A percentile compares a stretch with the other conserved stretches of the same genome.
phyloP scores from a whole-genome alignment of 371 early-diverging fungal genomes.

The Dichotomocladium elegans region DNA sequence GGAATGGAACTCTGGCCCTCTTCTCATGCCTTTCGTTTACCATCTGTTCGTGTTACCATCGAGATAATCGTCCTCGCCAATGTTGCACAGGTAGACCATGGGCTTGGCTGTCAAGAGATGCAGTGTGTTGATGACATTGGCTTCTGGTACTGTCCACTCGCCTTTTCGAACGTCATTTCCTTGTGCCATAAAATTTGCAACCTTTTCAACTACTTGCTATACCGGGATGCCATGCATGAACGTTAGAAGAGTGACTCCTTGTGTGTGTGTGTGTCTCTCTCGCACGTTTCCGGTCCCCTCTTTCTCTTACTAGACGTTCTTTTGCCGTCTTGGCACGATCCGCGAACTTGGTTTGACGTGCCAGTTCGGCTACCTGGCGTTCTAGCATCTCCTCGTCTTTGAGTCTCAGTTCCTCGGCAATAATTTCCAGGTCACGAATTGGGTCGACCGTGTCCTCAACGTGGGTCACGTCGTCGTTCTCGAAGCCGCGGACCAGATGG shows the following conservation, averaged over 20 bases:
- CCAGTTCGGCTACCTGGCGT: constrained; percentile 43
- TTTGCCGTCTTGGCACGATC: constrained; percentile 73
- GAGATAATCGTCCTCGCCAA: constrained; percentile 70
- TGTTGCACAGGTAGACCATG: constrained; percentile 91
- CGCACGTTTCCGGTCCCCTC: no score
- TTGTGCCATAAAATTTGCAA: constrained; percentile 39
- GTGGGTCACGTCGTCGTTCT: constrained; percentile 85
- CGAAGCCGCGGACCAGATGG: constrained; percentile 85
- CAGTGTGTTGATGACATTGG: constrained; percentile 76
- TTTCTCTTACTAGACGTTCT: constrained; percentile 66
- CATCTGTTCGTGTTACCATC: constrained; percentile 56
- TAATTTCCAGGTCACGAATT: constrained; percentile 84
- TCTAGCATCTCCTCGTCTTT: constrained; percentile 83
- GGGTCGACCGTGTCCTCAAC: constrained; percentile 90
- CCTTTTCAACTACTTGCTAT: constrained; percentile 37
- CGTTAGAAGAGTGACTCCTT: no score
- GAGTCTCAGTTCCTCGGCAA: constrained; percentile 84
- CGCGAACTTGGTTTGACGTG: constrained; percentile 45
- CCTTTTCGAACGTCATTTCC: constrained; percentile 42
- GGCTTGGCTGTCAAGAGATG: constrained; percentile 91
- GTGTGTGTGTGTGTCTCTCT: no score
- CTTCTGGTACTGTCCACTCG: constrained; percentile 35
- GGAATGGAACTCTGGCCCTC: constrained; percentile 19
- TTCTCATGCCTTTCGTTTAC: no score
- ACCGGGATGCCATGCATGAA: no score